These are phyloP conservation scores for Gossypium herbaceum DNA, from an alignment of 345 rosid genomes.

Conservation along the genomic window DNA sequence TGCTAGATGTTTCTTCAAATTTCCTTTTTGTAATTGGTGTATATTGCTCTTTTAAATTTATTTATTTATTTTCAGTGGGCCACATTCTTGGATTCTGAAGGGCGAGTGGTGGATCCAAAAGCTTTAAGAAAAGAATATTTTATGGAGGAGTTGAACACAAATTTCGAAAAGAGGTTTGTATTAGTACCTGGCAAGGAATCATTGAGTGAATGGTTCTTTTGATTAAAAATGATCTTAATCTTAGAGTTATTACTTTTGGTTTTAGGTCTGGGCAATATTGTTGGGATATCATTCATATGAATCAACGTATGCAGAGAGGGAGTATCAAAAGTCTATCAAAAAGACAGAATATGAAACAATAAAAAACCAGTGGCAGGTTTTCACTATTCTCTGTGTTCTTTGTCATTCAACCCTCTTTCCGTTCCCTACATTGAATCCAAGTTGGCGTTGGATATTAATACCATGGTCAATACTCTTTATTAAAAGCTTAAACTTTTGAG, in stretches of 20 bases:
- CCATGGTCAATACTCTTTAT: not conserved
- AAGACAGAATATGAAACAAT: slow-evolving; percentile 73
- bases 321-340: slow-evolving; percentile 54
- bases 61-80: slow-evolving; percentile 53
- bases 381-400: slow-evolving; percentile 8
- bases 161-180: slow-evolving; percentile 74
- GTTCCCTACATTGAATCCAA: not conserved
- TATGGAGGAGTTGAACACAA: slow-evolving; percentile 86
- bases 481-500: not conserved
- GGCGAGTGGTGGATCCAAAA: slow-evolving; percentile 65
- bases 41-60: slow-evolving; percentile 12
- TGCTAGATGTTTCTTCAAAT: not conserved
- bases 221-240: slow-evolving; percentile 16
- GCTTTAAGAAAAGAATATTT: slow-evolving; percentile 79
- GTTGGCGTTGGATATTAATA: not conserved
- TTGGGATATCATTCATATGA: slow-evolving; percentile 81
- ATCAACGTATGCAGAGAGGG: slow-evolving; percentile 90
- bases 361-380: slow-evolving; percentile 92
- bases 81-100: slow-evolving; percentile 83
- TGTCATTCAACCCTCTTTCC: not conserved
- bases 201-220: not conserved
- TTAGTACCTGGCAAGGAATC: slow-evolving; percentile 12
- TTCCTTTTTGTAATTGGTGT: slow-evolving; percentile 1
- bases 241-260: slow-evolving; percentile 15
- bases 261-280: slow-evolving; percentile 83